These are phyloP conservation scores for Xylaria digitata DNA, from an alignment of 2,329 filamentous ascomycete genomes.

Conservation along the genomic window DNA sequence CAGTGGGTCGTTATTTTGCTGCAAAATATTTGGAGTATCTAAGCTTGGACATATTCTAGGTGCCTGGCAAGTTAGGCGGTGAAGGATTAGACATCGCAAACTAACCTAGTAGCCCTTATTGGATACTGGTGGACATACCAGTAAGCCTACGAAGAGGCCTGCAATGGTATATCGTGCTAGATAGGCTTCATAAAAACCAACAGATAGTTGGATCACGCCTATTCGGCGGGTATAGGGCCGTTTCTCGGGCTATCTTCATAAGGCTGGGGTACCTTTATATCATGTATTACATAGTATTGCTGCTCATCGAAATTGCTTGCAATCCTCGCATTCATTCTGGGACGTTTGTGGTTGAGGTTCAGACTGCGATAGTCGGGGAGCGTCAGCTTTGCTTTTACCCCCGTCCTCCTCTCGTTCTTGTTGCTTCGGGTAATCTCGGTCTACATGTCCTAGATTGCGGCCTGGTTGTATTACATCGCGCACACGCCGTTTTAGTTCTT, in stretches of 20 bases:
- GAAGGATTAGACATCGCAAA: background rate
- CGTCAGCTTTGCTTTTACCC: slow-evolving; percentile 20
- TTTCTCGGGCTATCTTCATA: background rate
- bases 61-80: background rate
- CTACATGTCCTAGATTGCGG: slow-evolving; percentile 84
- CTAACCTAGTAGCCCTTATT: background rate
- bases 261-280: background rate
- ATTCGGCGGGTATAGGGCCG: background rate
- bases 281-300: slow-evolving; percentile 1
- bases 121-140: background rate
- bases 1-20: background rate
- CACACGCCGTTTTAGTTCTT: slow-evolving; percentile 86
- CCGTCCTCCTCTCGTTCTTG: slow-evolving; percentile 22
- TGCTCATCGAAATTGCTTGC: slow-evolving; percentile 44
- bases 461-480: slow-evolving; percentile 84
- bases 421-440: slow-evolving; percentile 59
- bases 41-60: background rate
- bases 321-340: slow-evolving; percentile 52
- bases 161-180: background rate
- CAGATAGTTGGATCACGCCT: too few relatives aligned
- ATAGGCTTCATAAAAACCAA: background rate
- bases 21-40: background rate
- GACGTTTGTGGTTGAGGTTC: slow-evolving; percentile 3
- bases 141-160: background rate
- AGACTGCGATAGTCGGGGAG: slow-evolving; percentile 1